A percentile compares a stretch with the other conserved stretches of the same genome.
Evolutionary conservation across 1,284 basidiomycete genomes (phyloP).

Genomic region (Sphaerobolus stellatus): DNA sequence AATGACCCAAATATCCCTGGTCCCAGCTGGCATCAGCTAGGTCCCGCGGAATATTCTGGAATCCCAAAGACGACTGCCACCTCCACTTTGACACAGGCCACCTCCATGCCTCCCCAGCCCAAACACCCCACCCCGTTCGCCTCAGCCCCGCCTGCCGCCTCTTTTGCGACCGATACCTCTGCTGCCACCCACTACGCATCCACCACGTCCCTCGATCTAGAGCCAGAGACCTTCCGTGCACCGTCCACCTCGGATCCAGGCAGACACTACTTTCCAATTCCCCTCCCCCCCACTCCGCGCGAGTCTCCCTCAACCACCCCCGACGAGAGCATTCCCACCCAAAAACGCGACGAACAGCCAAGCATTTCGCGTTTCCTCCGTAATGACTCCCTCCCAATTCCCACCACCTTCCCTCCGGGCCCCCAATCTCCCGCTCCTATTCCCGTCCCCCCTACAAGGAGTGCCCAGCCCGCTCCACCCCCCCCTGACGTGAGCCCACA

Average conservation of each 20-base stretch:
- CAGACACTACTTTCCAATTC: background rate
- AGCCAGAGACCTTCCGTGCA: too few relatives aligned
- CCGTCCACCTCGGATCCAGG: background rate
- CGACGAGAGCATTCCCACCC: background rate
- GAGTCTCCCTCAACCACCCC: background rate
- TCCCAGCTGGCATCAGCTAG: background rate
- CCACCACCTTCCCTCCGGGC: background rate
- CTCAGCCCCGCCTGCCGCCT: background rate
- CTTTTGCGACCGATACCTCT: constrained; percentile 7
- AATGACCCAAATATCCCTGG: constrained; percentile 1
- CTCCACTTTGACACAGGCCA: background rate
- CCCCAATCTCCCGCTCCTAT: background rate
- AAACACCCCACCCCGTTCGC: background rate
- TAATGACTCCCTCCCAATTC: background rate
- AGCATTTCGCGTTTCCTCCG: background rate
- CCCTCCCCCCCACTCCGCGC: background rate
- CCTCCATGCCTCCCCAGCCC: background rate
- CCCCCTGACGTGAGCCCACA: background rate
- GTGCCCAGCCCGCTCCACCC: background rate
- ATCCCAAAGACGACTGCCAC: background rate
- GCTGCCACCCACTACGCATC: constrained; percentile 11
- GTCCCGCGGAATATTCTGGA: background rate
- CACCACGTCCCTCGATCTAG: constrained; percentile 6
- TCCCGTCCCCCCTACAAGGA: too few relatives aligned
- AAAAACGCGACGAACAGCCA: background rate